phyloP scores from a whole-genome alignment of 345 rosid species.

The Eutrema yunnanense region DNA sequence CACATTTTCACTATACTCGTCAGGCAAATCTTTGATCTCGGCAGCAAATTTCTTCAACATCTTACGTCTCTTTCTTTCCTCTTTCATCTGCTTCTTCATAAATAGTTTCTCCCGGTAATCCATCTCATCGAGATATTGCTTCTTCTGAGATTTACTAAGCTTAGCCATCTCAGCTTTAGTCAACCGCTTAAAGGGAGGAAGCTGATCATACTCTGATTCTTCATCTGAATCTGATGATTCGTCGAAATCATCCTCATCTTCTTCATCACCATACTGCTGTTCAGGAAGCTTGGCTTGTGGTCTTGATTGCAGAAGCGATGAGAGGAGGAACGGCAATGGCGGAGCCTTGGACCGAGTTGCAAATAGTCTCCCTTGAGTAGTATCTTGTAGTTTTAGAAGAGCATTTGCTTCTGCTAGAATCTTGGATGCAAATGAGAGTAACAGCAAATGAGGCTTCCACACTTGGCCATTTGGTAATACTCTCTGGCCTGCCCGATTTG shows the following conservation, averaged over 20 bases:
- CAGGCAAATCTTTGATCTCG: constrained; percentile 51
- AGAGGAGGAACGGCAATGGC: constrained; percentile 79
- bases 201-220: constrained; percentile 67
- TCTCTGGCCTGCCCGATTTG: constrained; percentile 93
- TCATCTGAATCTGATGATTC: constrained; percentile 78
- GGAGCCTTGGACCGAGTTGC: constrained; percentile 68
- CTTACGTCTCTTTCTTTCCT: constrained; percentile 66
- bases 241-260: constrained; percentile 62
- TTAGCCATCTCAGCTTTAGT: constrained; percentile 62
- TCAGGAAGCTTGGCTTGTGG: constrained; percentile 83
- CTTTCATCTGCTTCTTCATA: constrained; percentile 86
- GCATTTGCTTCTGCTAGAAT: constrained; percentile 88
- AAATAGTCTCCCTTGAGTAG: constrained; percentile 72
- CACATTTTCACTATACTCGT: constrained; percentile 41
- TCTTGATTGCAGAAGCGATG: constrained; percentile 87
- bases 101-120: constrained; percentile 81
- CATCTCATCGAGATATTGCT: constrained; percentile 84
- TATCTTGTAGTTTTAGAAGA: constrained; percentile 75
- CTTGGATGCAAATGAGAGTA: constrained; percentile 97
- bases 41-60: constrained; percentile 74
- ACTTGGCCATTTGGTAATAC: constrained; percentile 98
- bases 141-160: constrained; percentile 72
- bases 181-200: constrained; percentile 79
- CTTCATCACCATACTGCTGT: constrained; percentile 79
- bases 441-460: constrained; percentile 94